Conservation (phyloP, 2,329 filamentous ascomycete species). For the Microcera coccophila region DNA sequence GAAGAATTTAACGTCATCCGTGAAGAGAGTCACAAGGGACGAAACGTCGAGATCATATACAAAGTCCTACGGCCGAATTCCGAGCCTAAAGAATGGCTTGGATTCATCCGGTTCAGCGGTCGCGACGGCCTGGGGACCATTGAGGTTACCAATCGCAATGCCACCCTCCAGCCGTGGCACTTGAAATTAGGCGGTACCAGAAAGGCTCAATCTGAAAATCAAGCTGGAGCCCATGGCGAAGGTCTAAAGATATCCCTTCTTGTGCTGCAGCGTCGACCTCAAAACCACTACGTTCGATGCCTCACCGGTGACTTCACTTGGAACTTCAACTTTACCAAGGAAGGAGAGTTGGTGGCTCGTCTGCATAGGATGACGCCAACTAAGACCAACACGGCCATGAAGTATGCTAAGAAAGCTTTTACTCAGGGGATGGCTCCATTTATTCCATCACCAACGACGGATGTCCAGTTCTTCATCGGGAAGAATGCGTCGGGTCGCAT, state of each 20-base stretch:
- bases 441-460: not conserved
- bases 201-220: conserved; percentile 17
- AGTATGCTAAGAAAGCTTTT: not conserved
- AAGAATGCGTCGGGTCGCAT: not conserved
- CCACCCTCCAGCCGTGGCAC: conserved; percentile 28
- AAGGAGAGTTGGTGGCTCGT: conserved; percentile 16
- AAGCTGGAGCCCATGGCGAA: conserved; percentile 30
- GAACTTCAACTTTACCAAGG: conserved; percentile 30
- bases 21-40: conserved; percentile 8
- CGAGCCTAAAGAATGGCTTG: conserved; percentile 19
- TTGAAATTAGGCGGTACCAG: conserved; percentile 28
- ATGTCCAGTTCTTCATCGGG: conserved; percentile 12
- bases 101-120: conserved; percentile 29
- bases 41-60: conserved; percentile 27
- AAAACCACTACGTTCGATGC: conserved; percentile 28
- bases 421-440: conserved; percentile 1
- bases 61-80: conserved; percentile 10
- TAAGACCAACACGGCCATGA: not conserved
- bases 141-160: conserved; percentile 28
- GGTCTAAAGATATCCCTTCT: conserved; percentile 32
- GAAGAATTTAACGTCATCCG: conserved; percentile 19
- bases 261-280: conserved; percentile 23
- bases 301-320: conserved; percentile 24
- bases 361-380: conserved; percentile 8
- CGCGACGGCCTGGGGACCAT: conserved; percentile 22